Evolutionary conservation across 352 stramenopile species (phyloP).

Genomic region (Globisporangium cylindrosporum): DNA sequence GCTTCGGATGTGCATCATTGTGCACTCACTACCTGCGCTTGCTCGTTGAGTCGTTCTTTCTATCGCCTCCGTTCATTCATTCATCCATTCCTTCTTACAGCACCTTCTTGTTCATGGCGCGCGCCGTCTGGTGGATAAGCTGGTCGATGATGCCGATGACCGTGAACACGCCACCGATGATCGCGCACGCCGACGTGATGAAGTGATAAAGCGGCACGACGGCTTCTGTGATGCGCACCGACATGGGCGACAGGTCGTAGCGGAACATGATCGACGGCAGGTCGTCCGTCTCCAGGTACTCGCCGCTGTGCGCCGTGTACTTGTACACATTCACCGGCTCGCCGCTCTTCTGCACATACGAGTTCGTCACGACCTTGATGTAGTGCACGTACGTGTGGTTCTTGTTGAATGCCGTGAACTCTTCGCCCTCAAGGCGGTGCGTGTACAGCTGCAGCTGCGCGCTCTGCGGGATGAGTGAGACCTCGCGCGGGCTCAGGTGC

Average conservation of each 20-base stretch:
- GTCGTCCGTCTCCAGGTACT: conserved; percentile 86
- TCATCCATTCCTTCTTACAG: conserved; percentile 41
- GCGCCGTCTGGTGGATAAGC: conserved; percentile 82
- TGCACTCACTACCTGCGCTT: not conserved
- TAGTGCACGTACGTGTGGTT: conserved; percentile 99
- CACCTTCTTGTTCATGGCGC: conserved; percentile 89
- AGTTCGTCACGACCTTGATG: conserved; percentile 97
- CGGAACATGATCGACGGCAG: conserved; percentile 90
- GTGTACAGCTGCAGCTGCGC: conserved; percentile 91
- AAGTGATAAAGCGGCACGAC: conserved; percentile 94
- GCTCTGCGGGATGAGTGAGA: conserved; percentile 82
- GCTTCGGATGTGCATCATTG: not conserved
- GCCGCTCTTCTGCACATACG: conserved; percentile 72
- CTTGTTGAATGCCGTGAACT: conserved; percentile 90
- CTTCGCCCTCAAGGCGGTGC: conserved; percentile 90
- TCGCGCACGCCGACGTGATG: conserved; percentile 92
- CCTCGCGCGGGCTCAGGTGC: conserved; percentile 42
- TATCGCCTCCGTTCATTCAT: not conserved
- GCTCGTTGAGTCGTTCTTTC: not conserved
- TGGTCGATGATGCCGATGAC: conserved; percentile 94
- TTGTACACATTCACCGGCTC: conserved; percentile 79
- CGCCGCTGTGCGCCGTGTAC: conserved; percentile 89
- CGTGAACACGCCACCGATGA: conserved; percentile 95
- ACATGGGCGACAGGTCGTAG: conserved; percentile 90
- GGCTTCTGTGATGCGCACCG: conserved; percentile 93